These are phyloP conservation scores for Syzygium syzygioides DNA, from an alignment of 441 rosid genomes.

Conservation along the genomic window DNA sequence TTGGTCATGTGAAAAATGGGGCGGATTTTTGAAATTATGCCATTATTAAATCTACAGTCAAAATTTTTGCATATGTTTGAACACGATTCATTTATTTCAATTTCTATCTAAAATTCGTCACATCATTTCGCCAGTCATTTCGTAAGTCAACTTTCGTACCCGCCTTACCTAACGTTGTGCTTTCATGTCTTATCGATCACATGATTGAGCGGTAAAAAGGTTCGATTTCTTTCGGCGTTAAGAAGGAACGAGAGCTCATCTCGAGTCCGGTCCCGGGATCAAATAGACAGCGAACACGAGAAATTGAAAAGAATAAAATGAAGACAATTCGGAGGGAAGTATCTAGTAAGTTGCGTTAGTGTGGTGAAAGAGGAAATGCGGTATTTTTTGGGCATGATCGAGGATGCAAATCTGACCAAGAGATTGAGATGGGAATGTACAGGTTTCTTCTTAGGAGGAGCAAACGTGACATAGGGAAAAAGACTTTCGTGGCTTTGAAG, in stretches of 20 bases:
- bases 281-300: not conserved
- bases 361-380: not conserved
- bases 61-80: not conserved
- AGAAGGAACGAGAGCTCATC: not conserved
- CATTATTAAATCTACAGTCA: not conserved
- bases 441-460: not conserved
- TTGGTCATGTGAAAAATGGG: not conserved
- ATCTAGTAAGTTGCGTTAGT: not conserved
- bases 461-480: not conserved
- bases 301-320: rapidly evolving
- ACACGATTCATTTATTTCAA: not conserved
- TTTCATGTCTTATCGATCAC: not conserved
- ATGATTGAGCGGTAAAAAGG: not conserved
- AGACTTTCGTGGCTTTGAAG: not conserved
- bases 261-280: not conserved
- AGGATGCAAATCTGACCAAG: not conserved
- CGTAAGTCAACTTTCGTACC: not conserved
- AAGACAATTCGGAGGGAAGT: not conserved
- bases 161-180: not conserved
- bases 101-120: not conserved
- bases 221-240: not conserved
- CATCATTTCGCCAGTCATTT: not conserved
- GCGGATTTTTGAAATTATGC: not conserved
- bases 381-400: not conserved
- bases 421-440: not conserved